A percentile compares a stretch with the other conserved stretches of the same genome.
Evolutionary conservation across 2,329 filamentous ascomycete genomes (phyloP).

Genomic region (Sordariomycetes sp.): DNA sequence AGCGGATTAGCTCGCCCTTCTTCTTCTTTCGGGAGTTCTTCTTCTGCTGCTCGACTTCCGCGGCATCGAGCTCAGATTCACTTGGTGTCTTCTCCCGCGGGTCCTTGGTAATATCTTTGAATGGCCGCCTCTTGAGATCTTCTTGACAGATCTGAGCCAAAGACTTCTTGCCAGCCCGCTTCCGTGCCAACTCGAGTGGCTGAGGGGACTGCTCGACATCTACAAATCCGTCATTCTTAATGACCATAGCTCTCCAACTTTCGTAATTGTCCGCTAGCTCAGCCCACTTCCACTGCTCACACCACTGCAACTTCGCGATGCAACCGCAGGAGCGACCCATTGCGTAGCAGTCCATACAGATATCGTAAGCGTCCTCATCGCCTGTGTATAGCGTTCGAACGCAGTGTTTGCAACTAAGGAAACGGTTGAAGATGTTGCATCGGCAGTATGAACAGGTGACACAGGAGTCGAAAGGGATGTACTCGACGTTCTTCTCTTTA

Average conservation of each 20-base stretch:
- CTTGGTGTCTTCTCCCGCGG: constrained; percentile 34
- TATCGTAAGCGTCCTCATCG: constrained; percentile 79
- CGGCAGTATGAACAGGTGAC: constrained; percentile 94
- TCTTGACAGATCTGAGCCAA: constrained; percentile 92
- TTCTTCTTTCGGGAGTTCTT: constrained; percentile 48
- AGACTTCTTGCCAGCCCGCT: constrained; percentile 62
- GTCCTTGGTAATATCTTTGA: constrained; percentile 68
- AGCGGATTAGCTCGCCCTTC: constrained; percentile 47
- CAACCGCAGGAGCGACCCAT: constrained; percentile 93
- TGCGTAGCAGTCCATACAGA: constrained; percentile 98
- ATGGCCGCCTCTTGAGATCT: constrained; percentile 70
- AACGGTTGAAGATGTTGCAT: constrained; percentile 94
- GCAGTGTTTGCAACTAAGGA: constrained; percentile 85
- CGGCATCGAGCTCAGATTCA: constrained; percentile 47
- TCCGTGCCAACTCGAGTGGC: constrained; percentile 61
- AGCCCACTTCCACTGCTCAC: constrained; percentile 85
- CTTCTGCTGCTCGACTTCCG: constrained; percentile 51
- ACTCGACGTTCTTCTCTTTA: constrained; percentile 64
- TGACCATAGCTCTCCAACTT: constrained; percentile 69
- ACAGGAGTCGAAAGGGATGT: constrained; percentile 76
- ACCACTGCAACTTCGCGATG: constrained; percentile 78
- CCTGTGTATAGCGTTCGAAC: constrained; percentile 56
- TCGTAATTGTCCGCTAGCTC: constrained; percentile 73
- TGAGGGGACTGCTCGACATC: constrained; percentile 58
- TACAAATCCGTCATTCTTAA: constrained; percentile 60